Evolutionary conservation across 2,329 filamentous ascomycete genomes (phyloP).

Genomic region (Kalaharituber pfeilii): DNA sequence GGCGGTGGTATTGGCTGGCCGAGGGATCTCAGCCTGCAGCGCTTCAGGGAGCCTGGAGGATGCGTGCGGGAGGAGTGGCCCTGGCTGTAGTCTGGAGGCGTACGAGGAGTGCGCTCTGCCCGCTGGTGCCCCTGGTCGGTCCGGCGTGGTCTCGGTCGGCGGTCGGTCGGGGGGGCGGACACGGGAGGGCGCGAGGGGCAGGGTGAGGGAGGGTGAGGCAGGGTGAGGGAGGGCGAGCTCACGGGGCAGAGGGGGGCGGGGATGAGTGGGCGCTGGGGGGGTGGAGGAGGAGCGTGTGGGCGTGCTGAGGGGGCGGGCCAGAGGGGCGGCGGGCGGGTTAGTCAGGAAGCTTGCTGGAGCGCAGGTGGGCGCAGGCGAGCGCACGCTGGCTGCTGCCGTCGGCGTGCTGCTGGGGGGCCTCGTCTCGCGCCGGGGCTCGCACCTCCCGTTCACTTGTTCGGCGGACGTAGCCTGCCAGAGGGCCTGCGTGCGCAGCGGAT

Average conservation of each 20-base stretch:
- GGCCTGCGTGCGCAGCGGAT: too few species aligned
- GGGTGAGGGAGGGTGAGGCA: background rate
- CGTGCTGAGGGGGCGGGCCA: background rate
- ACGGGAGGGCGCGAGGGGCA: background rate
- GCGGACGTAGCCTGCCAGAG: too few species aligned
- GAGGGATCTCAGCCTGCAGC: background rate
- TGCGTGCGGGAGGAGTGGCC: background rate
- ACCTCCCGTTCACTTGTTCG: too few species aligned
- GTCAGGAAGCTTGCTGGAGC: background rate
- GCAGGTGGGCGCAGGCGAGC: too few species aligned
- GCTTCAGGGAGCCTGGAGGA: too few species aligned
- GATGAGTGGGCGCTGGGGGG: background rate
- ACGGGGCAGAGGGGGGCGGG: background rate
- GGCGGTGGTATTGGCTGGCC: background rate
- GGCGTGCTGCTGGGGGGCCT: too few species aligned
- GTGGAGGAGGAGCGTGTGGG: background rate
- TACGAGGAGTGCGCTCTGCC: background rate
- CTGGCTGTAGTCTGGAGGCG: background rate
- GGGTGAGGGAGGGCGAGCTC: background rate
- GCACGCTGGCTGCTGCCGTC: too few species aligned
- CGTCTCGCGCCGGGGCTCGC: too few species aligned
- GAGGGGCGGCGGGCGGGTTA: background rate
- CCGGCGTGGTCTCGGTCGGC: background rate
- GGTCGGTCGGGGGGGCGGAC: background rate
- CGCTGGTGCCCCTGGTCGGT: background rate